Evolutionary conservation across 164 flowering plant species (phyloP).

Genomic region (Sextonia rubra): DNA sequence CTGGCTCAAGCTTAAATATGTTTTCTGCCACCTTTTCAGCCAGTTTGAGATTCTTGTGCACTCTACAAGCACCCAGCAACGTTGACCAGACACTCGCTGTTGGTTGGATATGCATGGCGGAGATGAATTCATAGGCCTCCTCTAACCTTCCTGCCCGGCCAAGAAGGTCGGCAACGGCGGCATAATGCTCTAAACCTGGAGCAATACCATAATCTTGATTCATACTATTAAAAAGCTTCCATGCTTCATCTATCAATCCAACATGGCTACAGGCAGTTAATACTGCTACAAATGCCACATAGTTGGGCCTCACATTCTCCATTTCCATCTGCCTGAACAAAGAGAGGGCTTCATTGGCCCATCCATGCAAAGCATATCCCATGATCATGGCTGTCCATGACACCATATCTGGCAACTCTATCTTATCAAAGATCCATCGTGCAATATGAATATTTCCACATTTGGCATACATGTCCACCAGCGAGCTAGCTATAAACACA

Average conservation of each 20-base stretch:
- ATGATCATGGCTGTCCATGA: constrained; percentile 94
- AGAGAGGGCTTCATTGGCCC: constrained; percentile 53
- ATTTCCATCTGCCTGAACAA: constrained; percentile 61
- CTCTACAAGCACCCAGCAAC: constrained; percentile 66
- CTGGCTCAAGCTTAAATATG: constrained; percentile 52
- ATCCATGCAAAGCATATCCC: constrained; percentile 86
- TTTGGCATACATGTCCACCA: constrained; percentile 90
- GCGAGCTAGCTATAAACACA: constrained; percentile 63
- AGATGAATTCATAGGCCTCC: constrained; percentile 63
- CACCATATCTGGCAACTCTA: constrained; percentile 62
- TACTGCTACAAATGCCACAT: constrained; percentile 66
- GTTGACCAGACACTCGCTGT: constrained; percentile 70
- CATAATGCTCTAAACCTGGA: constrained; percentile 82
- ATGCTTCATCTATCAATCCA: constrained; percentile 70
- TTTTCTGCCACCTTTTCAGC: constrained; percentile 64
- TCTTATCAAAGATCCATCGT: constrained; percentile 54
- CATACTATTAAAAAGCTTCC: constrained; percentile 59
- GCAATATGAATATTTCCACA: constrained; percentile 69
- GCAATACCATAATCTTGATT: constrained; percentile 42
- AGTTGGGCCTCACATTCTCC: constrained; percentile 53
- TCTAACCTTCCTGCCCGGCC: constrained; percentile 84
- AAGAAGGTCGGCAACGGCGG: constrained; percentile 83
- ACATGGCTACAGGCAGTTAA: constrained; percentile 91
- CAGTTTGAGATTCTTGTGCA: constrained; percentile 61
- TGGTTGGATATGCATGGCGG: constrained; percentile 39